Conservation (phyloP, 495 filamentous ascomycete species). For the Annulohypoxylon stygium region DNA sequence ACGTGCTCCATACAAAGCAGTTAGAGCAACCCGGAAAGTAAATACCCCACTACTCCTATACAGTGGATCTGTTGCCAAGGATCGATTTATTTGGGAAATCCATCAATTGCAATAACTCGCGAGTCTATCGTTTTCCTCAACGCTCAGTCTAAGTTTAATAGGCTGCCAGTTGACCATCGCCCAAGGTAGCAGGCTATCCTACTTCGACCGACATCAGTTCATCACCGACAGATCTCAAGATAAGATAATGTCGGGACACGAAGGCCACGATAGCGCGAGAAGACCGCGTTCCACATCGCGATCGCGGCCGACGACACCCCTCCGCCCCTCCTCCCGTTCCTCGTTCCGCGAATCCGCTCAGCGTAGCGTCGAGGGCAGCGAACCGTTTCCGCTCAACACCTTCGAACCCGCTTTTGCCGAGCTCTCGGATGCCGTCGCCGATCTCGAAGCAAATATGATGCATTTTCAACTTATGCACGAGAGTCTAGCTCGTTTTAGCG, state of each 20-base stretch:
- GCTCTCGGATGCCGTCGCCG: slow-evolving; percentile 92
- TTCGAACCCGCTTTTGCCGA: slow-evolving; percentile 93
- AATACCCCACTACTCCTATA: slow-evolving; percentile 19
- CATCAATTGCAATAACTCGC: slow-evolving; percentile 12
- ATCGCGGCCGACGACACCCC: slow-evolving; percentile 91
- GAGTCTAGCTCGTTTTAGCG: slow-evolving; percentile 91
- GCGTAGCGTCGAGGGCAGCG: slow-evolving; percentile 67
- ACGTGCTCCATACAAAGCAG: slow-evolving; percentile 30
- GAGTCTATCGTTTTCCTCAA: slow-evolving; percentile 11
- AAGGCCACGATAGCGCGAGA: slow-evolving; percentile 48
- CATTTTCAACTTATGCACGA: slow-evolving; percentile 98
- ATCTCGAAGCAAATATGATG: slow-evolving; percentile 97
- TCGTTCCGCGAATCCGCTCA: slow-evolving; percentile 79
- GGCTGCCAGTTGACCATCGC: neutral
- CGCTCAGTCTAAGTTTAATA: neutral
- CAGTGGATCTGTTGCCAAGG: slow-evolving; percentile 20
- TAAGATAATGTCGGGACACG: slow-evolving; percentile 46
- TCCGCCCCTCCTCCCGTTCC: slow-evolving; percentile 90
- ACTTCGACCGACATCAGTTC: neutral
- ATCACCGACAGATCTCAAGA: neutral
- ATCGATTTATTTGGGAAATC: slow-evolving; percentile 19
- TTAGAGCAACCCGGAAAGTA: neutral
- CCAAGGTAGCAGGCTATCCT: neutral
- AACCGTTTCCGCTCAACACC: slow-evolving; percentile 79
- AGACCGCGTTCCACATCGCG: slow-evolving; percentile 64